A percentile compares a stretch with the other conserved stretches of the same genome.
phyloP scores from a whole-genome alignment of 2,329 filamentous ascomycete genomes.

The Monosporascus ibericus region DNA sequence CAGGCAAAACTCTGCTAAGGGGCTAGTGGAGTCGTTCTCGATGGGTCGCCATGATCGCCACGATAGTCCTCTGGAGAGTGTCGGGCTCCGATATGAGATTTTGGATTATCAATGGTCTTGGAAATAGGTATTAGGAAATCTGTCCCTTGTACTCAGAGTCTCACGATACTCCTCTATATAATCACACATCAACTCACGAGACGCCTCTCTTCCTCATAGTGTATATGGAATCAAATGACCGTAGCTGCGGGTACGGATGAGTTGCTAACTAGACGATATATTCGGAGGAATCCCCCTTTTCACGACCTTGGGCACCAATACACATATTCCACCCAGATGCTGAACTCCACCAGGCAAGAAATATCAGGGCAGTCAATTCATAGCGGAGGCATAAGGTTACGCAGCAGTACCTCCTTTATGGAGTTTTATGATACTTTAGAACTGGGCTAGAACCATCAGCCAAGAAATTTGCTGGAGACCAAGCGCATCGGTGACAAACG shows the following conservation, averaged over 20 bases:
- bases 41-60: not conserved
- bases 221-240: too few species aligned
- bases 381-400: not conserved
- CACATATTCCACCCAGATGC: not conserved
- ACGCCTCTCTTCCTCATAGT: not conserved
- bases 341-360: not conserved
- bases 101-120: conserved; percentile 8
- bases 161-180: conserved; percentile 7
- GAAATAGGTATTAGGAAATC: conserved; percentile 12
- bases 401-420: not conserved
- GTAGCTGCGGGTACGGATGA: not conserved
- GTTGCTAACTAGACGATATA: not conserved
- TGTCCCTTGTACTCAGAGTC: conserved; percentile 16
- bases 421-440: not conserved
- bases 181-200: not conserved
- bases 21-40: not conserved
- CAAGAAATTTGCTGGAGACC: too few species aligned
- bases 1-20: not conserved
- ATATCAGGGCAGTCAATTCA: not conserved
- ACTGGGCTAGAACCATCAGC: not conserved
- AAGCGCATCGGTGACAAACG: too few species aligned
- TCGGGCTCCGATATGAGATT: conserved; percentile 7
- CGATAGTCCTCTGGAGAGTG: not conserved
- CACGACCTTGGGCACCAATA: not conserved
- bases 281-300: not conserved